Evolutionary conservation across 805 yeast species (phyloP).

Genomic region (Kurtzmaniella cleridarum): DNA sequence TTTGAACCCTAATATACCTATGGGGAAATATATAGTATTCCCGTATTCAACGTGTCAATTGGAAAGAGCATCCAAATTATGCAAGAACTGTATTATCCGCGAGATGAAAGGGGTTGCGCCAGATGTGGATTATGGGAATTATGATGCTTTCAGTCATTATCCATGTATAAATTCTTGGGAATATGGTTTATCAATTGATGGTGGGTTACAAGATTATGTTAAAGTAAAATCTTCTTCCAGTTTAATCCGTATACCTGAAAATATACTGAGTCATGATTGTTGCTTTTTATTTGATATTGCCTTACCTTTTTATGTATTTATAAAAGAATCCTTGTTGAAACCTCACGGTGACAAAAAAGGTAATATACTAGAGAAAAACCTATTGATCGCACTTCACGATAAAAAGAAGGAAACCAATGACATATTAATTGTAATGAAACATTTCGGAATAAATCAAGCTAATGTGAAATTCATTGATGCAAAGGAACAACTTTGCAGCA

Average conservation of each 20-base stretch:
- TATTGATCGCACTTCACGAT: slow-evolving; percentile 26
- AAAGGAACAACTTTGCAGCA: slow-evolving; percentile 9
- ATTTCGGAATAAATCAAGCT: slow-evolving; percentile 15
- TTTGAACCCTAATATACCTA: slow-evolving; percentile 5
- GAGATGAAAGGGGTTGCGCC: slow-evolving; percentile 1
- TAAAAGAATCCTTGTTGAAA: slow-evolving; percentile 13
- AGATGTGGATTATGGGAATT: neutral
- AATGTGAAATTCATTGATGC: slow-evolving; percentile 12
- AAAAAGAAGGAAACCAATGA: slow-evolving; percentile 29
- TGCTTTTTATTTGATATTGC: slow-evolving; percentile 28
- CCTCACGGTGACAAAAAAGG: slow-evolving; percentile 2
- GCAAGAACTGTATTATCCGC: slow-evolving; percentile 16
- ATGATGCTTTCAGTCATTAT: slow-evolving; percentile 3
- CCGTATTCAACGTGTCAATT: slow-evolving; percentile 30
- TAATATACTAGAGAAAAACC: slow-evolving; percentile 4
- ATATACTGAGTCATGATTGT: slow-evolving; percentile 31
- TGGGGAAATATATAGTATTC: slow-evolving; percentile 23
- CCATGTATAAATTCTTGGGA: slow-evolving; percentile 20
- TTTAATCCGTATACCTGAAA: slow-evolving; percentile 23
- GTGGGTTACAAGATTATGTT: slow-evolving; percentile 36
- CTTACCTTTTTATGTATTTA: slow-evolving; percentile 29
- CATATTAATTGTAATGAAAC: slow-evolving; percentile 26
- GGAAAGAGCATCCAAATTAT: slow-evolving; percentile 12
- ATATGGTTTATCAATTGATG: slow-evolving; percentile 32
- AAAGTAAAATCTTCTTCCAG: slow-evolving; percentile 20